Evolutionary conservation across 164 flowering plant genomes (phyloP).

Genomic region (Chimonanthus salicifolius): DNA sequence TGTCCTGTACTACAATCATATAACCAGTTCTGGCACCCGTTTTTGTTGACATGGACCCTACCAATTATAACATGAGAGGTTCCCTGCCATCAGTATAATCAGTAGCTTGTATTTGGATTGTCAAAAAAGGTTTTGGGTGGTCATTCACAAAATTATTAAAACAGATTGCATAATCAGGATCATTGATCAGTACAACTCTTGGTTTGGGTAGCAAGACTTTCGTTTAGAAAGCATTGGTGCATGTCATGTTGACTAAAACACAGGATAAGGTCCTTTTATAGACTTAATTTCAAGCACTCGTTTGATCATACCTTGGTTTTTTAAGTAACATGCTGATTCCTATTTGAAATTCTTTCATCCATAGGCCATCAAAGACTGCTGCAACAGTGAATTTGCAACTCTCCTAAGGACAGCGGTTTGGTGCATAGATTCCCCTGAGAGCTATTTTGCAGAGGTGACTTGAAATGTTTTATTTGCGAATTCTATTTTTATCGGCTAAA

Average conservation of each 20-base stretch:
- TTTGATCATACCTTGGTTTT: neutral
- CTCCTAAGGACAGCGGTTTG: conserved; percentile 35
- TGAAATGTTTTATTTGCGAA: neutral
- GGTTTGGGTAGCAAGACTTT: too few species aligned
- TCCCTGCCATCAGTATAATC: neutral
- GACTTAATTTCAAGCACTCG: neutral
- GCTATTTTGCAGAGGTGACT: conserved; percentile 70
- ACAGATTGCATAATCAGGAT: too few species aligned
- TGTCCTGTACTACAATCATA: neutral
- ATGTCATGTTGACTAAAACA: too few species aligned
- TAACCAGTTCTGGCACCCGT: neutral
- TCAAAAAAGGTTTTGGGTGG: neutral
- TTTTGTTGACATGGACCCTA: neutral
- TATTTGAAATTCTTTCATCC: neutral
- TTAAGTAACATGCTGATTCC: neutral
- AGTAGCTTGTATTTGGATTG: neutral
- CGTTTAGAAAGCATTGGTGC: too few species aligned
- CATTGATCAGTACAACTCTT: too few species aligned
- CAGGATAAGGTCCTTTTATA: neutral
- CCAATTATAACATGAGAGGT: neutral
- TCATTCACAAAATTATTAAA: too few species aligned
- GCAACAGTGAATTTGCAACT: conserved; percentile 37
- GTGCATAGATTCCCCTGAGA: conserved; percentile 68
- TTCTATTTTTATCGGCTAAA: too few species aligned
- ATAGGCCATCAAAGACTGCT: conserved; percentile 50